Conservation (phyloP, 208 protist genomes). For the Spongospora subterranea region DNA sequence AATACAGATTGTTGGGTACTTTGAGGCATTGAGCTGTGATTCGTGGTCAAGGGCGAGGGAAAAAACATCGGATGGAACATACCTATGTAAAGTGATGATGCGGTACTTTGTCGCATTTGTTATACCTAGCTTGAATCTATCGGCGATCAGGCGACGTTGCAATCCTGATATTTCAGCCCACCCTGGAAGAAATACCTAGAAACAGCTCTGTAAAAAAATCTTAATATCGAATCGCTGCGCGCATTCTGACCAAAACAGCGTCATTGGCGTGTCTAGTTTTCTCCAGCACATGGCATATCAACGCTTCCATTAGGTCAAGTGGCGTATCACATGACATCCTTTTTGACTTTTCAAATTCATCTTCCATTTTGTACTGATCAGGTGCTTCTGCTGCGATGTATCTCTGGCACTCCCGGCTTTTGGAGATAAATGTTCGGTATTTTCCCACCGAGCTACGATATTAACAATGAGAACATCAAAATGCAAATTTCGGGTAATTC, state of each 20-base stretch:
- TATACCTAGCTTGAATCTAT: background rate
- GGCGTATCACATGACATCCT: too few species aligned
- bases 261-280: too few species aligned
- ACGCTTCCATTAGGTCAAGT: background rate
- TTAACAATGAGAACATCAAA: too few species aligned
- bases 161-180: background rate
- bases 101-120: background rate
- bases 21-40: constrained; percentile 2
- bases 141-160: background rate
- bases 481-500: too few species aligned
- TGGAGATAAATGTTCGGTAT: background rate
- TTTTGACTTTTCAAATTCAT: too few species aligned
- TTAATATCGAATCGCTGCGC: too few species aligned
- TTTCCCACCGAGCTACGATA: too few species aligned
- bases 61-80: too few species aligned
- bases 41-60: too few species aligned
- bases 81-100: background rate
- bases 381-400: background rate
- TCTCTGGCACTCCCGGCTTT: background rate
- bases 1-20: constrained; percentile 80
- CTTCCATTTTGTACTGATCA: too few species aligned
- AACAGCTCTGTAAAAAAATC: too few species aligned
- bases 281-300: background rate
- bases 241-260: too few species aligned
- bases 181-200: constrained; percentile 38